These are phyloP conservation scores for Metschnikowia peoriensis DNA, from an alignment of 805 yeast species.

Conservation along the genomic window DNA sequence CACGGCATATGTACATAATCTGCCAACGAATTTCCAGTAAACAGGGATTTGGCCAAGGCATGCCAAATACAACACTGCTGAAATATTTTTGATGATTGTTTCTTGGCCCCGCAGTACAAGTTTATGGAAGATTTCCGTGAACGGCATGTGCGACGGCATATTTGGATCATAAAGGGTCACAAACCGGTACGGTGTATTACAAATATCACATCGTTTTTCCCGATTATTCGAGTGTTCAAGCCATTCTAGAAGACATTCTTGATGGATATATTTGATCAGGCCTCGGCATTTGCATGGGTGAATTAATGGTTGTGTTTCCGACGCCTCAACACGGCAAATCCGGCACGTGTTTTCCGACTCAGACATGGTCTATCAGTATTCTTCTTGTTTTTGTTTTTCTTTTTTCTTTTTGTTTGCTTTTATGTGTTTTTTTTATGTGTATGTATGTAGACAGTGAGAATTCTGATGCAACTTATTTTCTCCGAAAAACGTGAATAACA, in stretches of 20 bases:
- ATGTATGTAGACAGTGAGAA: too few relatives aligned
- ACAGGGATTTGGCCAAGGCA: slow-evolving; percentile 57
- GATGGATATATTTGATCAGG: slow-evolving; percentile 88
- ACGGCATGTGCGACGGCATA: slow-evolving; percentile 66
- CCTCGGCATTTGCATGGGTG: slow-evolving; percentile 96
- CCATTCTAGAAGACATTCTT: slow-evolving; percentile 90
- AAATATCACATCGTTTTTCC: slow-evolving; percentile 76
- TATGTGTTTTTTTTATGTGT: not conserved
- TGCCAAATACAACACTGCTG: slow-evolving; percentile 34
- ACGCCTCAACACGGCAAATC: slow-evolving; percentile 91
- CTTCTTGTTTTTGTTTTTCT: not conserved
- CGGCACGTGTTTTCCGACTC: slow-evolving; percentile 66
- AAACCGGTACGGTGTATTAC: slow-evolving; percentile 72
- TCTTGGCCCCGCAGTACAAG: slow-evolving; percentile 21
- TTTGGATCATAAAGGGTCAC: slow-evolving; percentile 60
- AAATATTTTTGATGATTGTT: slow-evolving; percentile 18
- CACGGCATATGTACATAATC: slow-evolving; percentile 53
- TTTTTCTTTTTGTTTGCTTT: not conserved
- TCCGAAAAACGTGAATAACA: too few relatives aligned
- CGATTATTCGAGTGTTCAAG: slow-evolving; percentile 62
- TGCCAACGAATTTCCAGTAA: slow-evolving; percentile 53
- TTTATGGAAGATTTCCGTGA: slow-evolving; percentile 44
- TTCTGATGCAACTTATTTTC: too few relatives aligned
- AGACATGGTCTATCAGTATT: slow-evolving; percentile 1
- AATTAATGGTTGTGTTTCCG: slow-evolving; percentile 70